Evolutionary conservation across 2,329 filamentous ascomycete species (phyloP).

Genomic region (Fusarium algeriense): DNA sequence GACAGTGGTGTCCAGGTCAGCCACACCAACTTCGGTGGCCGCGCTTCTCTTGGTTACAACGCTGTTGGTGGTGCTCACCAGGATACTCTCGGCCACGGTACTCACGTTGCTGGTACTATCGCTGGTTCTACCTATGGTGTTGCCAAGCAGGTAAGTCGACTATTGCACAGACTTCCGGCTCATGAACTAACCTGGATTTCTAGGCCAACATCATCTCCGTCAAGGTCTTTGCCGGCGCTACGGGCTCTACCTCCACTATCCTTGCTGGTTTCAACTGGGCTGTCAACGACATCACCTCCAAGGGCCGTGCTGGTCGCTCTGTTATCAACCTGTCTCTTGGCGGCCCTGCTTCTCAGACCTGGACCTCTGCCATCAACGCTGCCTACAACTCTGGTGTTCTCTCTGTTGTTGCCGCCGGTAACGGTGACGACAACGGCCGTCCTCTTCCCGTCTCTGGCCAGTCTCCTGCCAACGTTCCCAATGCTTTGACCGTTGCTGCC

Average conservation of each 20-base stretch:
- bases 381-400: constrained; percentile 57
- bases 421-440: constrained; percentile 49
- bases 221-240: constrained; percentile 40
- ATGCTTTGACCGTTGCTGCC: constrained; percentile 64
- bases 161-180: no score
- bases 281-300: constrained; percentile 51
- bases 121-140: constrained; percentile 58
- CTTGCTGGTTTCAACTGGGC: constrained; percentile 59
- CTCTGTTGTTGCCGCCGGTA: constrained; percentile 62
- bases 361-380: constrained; percentile 58
- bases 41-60: constrained; percentile 57
- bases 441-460: constrained; percentile 55
- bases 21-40: constrained; percentile 65
- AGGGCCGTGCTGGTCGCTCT: constrained; percentile 49
- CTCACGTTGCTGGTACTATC: constrained; percentile 57
- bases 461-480: constrained; percentile 60
- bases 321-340: constrained; percentile 60
- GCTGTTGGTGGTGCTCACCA: constrained; percentile 50
- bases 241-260: constrained; percentile 48
- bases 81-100: constrained; percentile 57
- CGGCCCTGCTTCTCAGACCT: constrained; percentile 48
- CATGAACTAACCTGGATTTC: background rate
- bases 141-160: constrained; percentile 53
- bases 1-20: constrained; percentile 69
- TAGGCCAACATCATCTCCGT: constrained; percentile 51